Conservation (phyloP, 2,329 filamentous ascomycete genomes). For the Chalara sp. region DNA sequence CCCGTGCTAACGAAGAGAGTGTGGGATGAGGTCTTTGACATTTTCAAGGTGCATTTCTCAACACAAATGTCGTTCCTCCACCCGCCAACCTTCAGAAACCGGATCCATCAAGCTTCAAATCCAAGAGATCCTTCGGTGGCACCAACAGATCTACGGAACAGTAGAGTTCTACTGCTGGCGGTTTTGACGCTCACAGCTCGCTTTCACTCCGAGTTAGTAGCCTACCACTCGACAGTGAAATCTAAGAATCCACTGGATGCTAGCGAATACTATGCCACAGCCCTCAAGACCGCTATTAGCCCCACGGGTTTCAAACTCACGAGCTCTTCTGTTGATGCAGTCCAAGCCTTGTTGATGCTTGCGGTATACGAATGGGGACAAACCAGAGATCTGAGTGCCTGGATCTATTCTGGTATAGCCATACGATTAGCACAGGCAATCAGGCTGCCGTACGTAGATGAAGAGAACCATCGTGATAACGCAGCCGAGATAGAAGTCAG, state of each 20-base stretch:
- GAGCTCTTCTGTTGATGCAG: too few species aligned
- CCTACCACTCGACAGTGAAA: slow-evolving; percentile 40
- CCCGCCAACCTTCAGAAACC: slow-evolving; percentile 54
- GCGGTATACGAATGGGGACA: slow-evolving; percentile 68
- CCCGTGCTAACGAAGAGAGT: slow-evolving; percentile 55
- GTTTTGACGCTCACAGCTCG: slow-evolving; percentile 63
- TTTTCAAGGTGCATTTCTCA: slow-evolving; percentile 65
- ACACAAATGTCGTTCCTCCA: slow-evolving; percentile 69
- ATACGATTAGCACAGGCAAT: too few species aligned
- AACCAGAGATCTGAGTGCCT: too few species aligned
- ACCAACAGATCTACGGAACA: slow-evolving; percentile 30
- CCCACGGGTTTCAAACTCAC: too few species aligned
- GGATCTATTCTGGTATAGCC: too few species aligned
- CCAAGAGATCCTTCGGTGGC: slow-evolving; percentile 19
- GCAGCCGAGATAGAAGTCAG: too few species aligned
- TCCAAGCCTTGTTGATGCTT: slow-evolving; percentile 65
- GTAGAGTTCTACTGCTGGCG: slow-evolving; percentile 55
- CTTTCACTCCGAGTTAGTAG: slow-evolving; percentile 55
- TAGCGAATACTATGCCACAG: too few species aligned
- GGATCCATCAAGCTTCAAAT: slow-evolving; percentile 37
- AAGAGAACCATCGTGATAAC: too few species aligned
- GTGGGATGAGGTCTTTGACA: slow-evolving; percentile 63
- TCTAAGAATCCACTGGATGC: too few species aligned
- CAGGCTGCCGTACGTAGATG: too few species aligned
- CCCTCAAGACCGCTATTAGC: too few species aligned